phyloP scores from a whole-genome alignment of 2,329 filamentous ascomycete species.

The Talaromyces albobiverticillius region DNA sequence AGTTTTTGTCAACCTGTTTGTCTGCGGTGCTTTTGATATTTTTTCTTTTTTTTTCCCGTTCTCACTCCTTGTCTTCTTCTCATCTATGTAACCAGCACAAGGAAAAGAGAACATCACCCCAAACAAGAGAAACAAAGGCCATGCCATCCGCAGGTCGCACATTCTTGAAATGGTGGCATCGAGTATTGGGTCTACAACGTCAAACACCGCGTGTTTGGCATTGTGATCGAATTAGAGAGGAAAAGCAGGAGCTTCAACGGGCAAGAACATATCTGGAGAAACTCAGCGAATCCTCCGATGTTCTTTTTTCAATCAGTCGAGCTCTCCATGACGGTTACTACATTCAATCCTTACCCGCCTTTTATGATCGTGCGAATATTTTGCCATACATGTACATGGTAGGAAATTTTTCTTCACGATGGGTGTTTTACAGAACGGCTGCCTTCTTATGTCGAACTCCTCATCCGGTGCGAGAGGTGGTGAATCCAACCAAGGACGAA shows the following conservation, averaged over 20 bases:
- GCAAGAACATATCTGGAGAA: slow-evolving; percentile 29
- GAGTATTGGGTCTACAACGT: slow-evolving; percentile 30
- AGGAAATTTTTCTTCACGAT: slow-evolving; percentile 43
- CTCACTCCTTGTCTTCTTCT: neutral
- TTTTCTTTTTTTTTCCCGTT: neutral
- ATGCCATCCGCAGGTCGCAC: neutral
- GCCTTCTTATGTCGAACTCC: slow-evolving; percentile 30
- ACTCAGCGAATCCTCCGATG: slow-evolving; percentile 47
- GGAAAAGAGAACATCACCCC: neutral
- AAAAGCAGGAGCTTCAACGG: slow-evolving; percentile 34
- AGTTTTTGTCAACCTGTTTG: neutral
- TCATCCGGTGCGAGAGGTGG: slow-evolving; percentile 39
- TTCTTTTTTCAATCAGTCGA: slow-evolving; percentile 42
- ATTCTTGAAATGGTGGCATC: slow-evolving; percentile 6
- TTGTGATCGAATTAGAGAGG: slow-evolving; percentile 37
- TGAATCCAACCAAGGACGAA: slow-evolving; percentile 42
- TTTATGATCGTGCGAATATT: slow-evolving; percentile 20
- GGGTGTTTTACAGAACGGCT: slow-evolving; percentile 39
- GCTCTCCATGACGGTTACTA: slow-evolving; percentile 39
- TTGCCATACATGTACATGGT: slow-evolving; percentile 43
- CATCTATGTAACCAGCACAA: neutral
- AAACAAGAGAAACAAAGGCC: neutral
- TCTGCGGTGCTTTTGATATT: no score
- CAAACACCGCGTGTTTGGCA: slow-evolving; percentile 39
- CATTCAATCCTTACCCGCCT: slow-evolving; percentile 26